A percentile compares a stretch with the other conserved stretches of the same genome.
These are phyloP conservation scores for Diversispora eburnea DNA, from an alignment of 192 early-diverging fungal genomes.

Conservation along the genomic window DNA sequence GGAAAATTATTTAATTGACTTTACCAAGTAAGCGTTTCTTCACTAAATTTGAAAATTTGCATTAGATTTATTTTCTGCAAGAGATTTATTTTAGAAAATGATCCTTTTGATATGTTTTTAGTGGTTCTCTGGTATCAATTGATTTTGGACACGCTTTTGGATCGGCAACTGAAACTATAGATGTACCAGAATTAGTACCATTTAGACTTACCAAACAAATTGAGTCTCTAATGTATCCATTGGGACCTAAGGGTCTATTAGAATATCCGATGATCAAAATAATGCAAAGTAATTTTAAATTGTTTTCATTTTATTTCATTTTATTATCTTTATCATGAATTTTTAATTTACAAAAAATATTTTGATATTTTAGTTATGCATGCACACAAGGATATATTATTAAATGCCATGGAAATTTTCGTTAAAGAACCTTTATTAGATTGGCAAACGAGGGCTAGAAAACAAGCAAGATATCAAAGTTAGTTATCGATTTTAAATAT, in stretches of 20 bases:
- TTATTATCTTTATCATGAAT: not conserved
- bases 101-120: conserved; percentile 25
- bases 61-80: no score
- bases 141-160: conserved; percentile 87
- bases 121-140: conserved; percentile 66
- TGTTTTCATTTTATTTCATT: not conserved
- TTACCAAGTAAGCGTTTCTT: not conserved
- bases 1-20: conserved; percentile 72
- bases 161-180: conserved; percentile 71
- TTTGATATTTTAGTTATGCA: conserved; percentile 44
- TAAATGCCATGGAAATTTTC: conserved; percentile 78
- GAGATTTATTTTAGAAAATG: no score
- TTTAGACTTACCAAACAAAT: conserved; percentile 74
- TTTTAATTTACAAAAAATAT: not conserved
- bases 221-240: conserved; percentile 57
- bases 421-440: conserved; percentile 80
- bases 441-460: conserved; percentile 68
- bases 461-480: conserved; percentile 59
- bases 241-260: conserved; percentile 63
- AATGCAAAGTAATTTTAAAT: conserved; percentile 32
- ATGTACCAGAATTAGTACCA: conserved; percentile 73
- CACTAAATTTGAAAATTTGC: conserved; percentile 5
- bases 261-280: conserved; percentile 67
- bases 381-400: conserved; percentile 54
- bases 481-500: conserved; percentile 17